Conservation (phyloP, 1,284 basidiomycete genomes). For the Pseudozyma flocculosa region DNA sequence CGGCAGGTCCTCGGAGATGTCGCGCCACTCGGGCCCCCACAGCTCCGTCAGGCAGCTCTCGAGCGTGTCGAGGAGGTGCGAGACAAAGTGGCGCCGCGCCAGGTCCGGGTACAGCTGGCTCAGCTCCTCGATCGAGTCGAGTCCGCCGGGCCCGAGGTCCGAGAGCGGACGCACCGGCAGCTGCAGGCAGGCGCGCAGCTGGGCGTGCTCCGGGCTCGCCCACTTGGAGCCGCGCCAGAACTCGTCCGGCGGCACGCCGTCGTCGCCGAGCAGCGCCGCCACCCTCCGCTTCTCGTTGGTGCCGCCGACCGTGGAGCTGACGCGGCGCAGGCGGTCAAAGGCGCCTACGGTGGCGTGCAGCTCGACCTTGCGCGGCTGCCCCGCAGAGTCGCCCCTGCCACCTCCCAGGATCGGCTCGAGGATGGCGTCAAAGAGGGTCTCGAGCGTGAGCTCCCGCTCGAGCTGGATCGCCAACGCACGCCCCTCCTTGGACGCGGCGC, state of each 20-base stretch:
- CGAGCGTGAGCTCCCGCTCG: slow-evolving; percentile 28
- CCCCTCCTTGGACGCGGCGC: slow-evolving; percentile 23
- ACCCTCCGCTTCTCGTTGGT: slow-evolving; percentile 31
- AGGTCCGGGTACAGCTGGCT: slow-evolving; percentile 21
- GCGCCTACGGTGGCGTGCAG: slow-evolving; percentile 26
- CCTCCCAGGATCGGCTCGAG: slow-evolving; percentile 10
- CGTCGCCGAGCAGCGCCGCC: slow-evolving; percentile 19
- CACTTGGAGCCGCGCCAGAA: slow-evolving; percentile 36
- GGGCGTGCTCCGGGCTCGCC: slow-evolving; percentile 6
- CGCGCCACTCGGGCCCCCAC: slow-evolving; percentile 27
- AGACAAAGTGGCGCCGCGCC: slow-evolving; percentile 19
- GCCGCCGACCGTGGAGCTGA: slow-evolving; percentile 29
- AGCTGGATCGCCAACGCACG: slow-evolving; percentile 31
- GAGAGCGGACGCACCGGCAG: slow-evolving; percentile 21
- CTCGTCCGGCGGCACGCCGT: slow-evolving; percentile 8
- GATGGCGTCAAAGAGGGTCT: slow-evolving; percentile 31
- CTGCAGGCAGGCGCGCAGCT: slow-evolving; percentile 11
- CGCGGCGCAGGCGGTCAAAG: slow-evolving; percentile 21
- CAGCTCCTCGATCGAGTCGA: slow-evolving; percentile 10
- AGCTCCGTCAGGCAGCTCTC: slow-evolving; percentile 23
- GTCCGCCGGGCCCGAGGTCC: slow-evolving; percentile 19
- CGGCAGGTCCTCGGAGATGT: slow-evolving; percentile 20
- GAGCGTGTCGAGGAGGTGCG: slow-evolving; percentile 29
- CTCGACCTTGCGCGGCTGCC: slow-evolving; percentile 1
- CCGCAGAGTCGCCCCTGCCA: not conserved